phyloP scores from a whole-genome alignment of 371 early-diverging fungal species.

The Saksenaea oblongispora region DNA sequence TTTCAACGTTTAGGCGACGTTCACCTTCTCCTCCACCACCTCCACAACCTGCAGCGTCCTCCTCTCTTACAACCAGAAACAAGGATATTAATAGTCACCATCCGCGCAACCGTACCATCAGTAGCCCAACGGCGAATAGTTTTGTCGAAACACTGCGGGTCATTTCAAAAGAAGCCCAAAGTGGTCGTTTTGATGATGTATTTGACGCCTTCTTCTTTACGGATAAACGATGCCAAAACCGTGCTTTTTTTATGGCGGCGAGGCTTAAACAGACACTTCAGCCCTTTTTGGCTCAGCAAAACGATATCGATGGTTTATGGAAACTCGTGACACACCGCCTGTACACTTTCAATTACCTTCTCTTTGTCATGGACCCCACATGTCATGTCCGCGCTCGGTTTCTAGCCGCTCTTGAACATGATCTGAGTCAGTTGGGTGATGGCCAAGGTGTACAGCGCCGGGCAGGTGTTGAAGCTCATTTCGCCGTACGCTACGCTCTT shows the following conservation, averaged over 20 bases:
- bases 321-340: constrained; percentile 39
- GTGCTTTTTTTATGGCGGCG: constrained; percentile 49
- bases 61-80: constrained; percentile 10
- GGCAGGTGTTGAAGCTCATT: constrained; percentile 46
- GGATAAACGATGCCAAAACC: constrained; percentile 48
- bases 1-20: constrained; percentile 18
- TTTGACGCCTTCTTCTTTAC: constrained; percentile 49
- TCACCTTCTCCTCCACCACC: background rate
- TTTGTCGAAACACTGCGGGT: constrained; percentile 43
- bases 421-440: constrained; percentile 23
- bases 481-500: constrained; percentile 44
- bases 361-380: constrained; percentile 42
- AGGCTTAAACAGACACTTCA: constrained; percentile 40
- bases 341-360: constrained; percentile 46
- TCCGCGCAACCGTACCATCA: background rate
- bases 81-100: constrained; percentile 4
- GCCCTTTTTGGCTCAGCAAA: constrained; percentile 13
- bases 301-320: constrained; percentile 23
- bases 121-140: constrained; percentile 15
- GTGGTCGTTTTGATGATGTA: constrained; percentile 39
- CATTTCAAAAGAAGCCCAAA: constrained; percentile 39
- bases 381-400: constrained; percentile 31
- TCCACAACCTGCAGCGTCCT: constrained; percentile 11
- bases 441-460: constrained; percentile 30
- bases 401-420: constrained; percentile 23